Percentiles rank a stretch among this genome's conserved stretches.
Conservation (phyloP, 148 eudicot species). For the Vaccinium corymbosum region DNA sequence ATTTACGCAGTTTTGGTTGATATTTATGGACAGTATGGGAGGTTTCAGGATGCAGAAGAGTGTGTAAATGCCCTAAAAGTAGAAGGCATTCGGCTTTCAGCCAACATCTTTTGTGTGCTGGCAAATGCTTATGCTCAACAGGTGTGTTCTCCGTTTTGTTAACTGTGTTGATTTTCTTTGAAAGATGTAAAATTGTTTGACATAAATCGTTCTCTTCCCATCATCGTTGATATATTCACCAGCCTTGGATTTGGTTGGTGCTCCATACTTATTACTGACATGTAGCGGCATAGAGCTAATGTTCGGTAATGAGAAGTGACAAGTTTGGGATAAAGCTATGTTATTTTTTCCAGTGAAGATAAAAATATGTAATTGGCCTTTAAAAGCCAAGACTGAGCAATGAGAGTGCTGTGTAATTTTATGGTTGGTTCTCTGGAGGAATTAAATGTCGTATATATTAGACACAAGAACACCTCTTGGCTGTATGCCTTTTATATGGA, state of each 20-base stretch:
- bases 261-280: not conserved
- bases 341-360: not conserved
- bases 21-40: slow-evolving; percentile 90
- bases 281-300: not conserved
- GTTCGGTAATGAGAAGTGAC: not conserved
- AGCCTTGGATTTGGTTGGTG: not conserved
- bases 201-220: not conserved
- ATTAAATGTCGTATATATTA: not conserved
- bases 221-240: not conserved
- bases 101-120: slow-evolving; percentile 67
- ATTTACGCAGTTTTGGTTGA: slow-evolving; percentile 79
- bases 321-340: not conserved
- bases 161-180: not conserved
- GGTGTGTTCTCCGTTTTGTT: slow-evolving; percentile 17
- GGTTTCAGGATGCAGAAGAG: slow-evolving; percentile 57
- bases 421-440: slow-evolving; percentile 3
- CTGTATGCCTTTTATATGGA: not conserved
- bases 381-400: not conserved
- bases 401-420: not conserved
- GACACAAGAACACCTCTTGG: not conserved
- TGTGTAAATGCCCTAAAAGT: slow-evolving; percentile 58
- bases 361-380: not conserved
- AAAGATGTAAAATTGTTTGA: not conserved
- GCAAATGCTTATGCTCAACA: slow-evolving; percentile 90
- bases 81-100: slow-evolving; percentile 30